A percentile compares a stretch with the other conserved stretches of the same genome.
Evolutionary conservation across 768 basidiomycete species (phyloP).

Genomic region (Pleurotus tuber-regium): DNA sequence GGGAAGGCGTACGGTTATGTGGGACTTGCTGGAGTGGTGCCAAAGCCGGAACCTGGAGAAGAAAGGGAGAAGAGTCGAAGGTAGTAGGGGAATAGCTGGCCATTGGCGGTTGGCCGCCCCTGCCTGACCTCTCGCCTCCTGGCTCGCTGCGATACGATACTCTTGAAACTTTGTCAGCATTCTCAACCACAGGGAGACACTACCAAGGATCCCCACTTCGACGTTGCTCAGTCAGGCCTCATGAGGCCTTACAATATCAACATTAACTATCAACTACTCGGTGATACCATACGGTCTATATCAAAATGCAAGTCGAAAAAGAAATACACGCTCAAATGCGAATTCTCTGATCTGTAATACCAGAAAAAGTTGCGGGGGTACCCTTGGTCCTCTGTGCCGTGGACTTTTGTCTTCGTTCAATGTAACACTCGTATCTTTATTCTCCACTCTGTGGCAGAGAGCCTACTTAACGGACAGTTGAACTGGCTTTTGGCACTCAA

Average conservation of each 20-base stretch:
- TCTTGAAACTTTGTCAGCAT: no score
- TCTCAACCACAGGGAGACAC: no score
- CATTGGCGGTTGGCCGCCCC: not conserved
- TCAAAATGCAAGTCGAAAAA: not conserved
- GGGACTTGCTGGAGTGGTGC: constrained; percentile 70
- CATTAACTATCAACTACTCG: not conserved
- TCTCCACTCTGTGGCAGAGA: not conserved
- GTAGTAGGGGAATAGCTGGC: not conserved
- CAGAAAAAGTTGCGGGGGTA: not conserved
- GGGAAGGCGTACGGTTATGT: constrained; percentile 73
- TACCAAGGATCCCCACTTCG: not conserved
- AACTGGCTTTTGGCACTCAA: not conserved
- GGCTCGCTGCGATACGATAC: no score
- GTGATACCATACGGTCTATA: not conserved
- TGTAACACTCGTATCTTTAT: not conserved
- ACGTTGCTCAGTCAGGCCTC: not conserved
- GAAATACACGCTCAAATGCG: not conserved
- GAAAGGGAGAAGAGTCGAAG: constrained; percentile 14
- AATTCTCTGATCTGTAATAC: not conserved
- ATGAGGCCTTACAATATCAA: no score
- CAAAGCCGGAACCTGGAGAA: constrained; percentile 51
- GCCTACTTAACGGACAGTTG: not conserved
- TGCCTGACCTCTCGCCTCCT: not conserved
- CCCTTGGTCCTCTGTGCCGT: no score
- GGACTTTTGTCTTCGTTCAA: not conserved